Base-by-base conservation (phyloP, 2,329 filamentous ascomycete species). In the Talaromyces sp. region DNA sequence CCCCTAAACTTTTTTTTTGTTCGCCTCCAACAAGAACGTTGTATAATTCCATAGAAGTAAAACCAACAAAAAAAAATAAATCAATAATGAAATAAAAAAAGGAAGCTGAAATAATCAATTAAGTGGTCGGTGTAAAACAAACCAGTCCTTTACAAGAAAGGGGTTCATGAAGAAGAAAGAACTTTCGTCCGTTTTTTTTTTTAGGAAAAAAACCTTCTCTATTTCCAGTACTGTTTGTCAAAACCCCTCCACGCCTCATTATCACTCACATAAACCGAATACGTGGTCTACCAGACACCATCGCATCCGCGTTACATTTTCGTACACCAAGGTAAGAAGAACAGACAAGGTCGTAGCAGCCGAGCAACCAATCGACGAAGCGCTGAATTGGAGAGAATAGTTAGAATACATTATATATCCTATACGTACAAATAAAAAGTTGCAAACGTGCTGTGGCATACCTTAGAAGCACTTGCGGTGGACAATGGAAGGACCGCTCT, bases 391-490 rank as follows among this genome's bases (percentile, higher is more conserved):
- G 53, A 57, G 53, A 57, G 39, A 42, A 28, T 4, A 54, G 15
- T 59, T 32, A 62, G 36, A 54, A 8, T 13, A 22, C 13, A 25
- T 33, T 13, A 17, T 15, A 36, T 10, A 36, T 15, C 13, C 11
- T 15, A n/a, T 32, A 39, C 5, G 7, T 8, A 28, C 54, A 60
- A 17, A 47, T 47, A 42, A 47, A 39, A 55, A 30, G 28, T 25
- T 27, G 25, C 32, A 33, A 25, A 32, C n/a, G 15, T 28, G 9
- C 32, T 32, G 13, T 44, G 13, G 17, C 65, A 60, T 70, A 74
- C 87, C 89, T 96, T 96, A 97, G 90, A 97, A 97, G 91, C 93
- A 97, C 92, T 97, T 98, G 89, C 93, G 91, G 90, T 98, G 93
- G 76, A 98, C 93, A 78, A 98, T 98, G 77, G 93, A 97, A 75